Percentiles rank a stretch among this genome's conserved stretches.
Conservation (phyloP, 1,284 basidiomycete species). For the Ustilago shanxiensis region DNA sequence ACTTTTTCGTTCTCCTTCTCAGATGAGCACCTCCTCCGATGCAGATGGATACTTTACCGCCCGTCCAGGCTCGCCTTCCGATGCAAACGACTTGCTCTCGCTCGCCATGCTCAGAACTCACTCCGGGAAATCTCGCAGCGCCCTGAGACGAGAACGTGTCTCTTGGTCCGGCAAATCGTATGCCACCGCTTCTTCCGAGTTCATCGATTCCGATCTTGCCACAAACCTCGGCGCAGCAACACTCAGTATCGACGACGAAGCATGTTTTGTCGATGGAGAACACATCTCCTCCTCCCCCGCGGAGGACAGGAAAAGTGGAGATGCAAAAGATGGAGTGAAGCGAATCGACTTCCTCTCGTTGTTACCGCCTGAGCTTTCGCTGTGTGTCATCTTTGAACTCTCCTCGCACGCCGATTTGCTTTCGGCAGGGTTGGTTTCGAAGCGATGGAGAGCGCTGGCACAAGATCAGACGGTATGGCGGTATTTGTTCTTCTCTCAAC, state of each 20-base stretch:
- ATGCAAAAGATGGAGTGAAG: neutral
- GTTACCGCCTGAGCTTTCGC: conserved; percentile 51
- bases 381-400: conserved; percentile 45
- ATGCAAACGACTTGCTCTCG: conserved; percentile 7
- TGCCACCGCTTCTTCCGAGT: conserved; percentile 13
- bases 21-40: conserved; percentile 28
- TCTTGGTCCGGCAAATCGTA: conserved; percentile 26
- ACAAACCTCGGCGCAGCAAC: neutral
- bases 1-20: conserved; percentile 28
- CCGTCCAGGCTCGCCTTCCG: conserved; percentile 29
- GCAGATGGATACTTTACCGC: conserved; percentile 43
- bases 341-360: conserved; percentile 48
- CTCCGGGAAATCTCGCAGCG: conserved; percentile 17
- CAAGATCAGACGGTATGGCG: conserved; percentile 51
- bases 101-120: conserved; percentile 13
- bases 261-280: conserved; percentile 32
- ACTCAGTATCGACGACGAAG: conserved; percentile 21
- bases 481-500: conserved; percentile 38
- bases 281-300: neutral
- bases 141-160: conserved; percentile 19
- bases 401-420: conserved; percentile 36
- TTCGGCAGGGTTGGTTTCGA: conserved; percentile 29
- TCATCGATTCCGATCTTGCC: conserved; percentile 23
- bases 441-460: conserved; percentile 40
- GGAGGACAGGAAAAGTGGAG: neutral